Conservation (phyloP, 345 rosid genomes). For the Cardiospermum halicacabum region DNA sequence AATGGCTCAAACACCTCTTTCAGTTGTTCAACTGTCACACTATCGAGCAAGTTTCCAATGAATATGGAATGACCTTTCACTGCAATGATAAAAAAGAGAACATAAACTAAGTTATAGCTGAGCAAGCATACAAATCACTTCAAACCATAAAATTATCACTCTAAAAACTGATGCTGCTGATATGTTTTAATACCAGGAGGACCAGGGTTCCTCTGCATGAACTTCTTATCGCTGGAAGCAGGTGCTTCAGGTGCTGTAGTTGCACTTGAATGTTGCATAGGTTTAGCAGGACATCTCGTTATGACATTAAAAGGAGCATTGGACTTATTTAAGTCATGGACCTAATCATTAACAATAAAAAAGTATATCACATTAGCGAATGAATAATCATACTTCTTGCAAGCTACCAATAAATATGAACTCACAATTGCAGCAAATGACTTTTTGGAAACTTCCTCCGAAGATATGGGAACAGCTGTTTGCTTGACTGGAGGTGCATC, state of each 20-base stretch:
- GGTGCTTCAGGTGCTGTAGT: slow-evolving; percentile 22
- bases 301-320: slow-evolving; percentile 33
- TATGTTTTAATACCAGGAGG: slow-evolving; percentile 29
- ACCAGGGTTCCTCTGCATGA: slow-evolving; percentile 29
- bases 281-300: slow-evolving; percentile 33
- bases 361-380: background rate
- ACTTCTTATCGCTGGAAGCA: slow-evolving; percentile 17
- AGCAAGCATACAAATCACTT: background rate
- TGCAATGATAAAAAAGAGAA: slow-evolving; percentile 20
- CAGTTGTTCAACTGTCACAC: slow-evolving; percentile 46
- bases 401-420: background rate
- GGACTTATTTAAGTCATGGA: slow-evolving; percentile 33
- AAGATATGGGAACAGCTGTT: slow-evolving; percentile 19
- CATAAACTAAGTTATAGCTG: background rate
- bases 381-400: background rate
- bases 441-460: slow-evolving; percentile 43
- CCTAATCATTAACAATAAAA: slow-evolving; percentile 24
- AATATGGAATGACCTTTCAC: slow-evolving; percentile 53
- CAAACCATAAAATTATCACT: background rate
- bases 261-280: slow-evolving; percentile 17
- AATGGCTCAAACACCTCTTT: slow-evolving; percentile 34
- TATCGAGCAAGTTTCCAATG: slow-evolving; percentile 58
- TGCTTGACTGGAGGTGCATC: slow-evolving; percentile 19
- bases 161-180: background rate
- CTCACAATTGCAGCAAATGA: slow-evolving; percentile 65